Percentiles rank a stretch among this genome's conserved stretches.
phyloP scores from a whole-genome alignment of 805 yeast genomes.

The Komagataella pastoris region DNA sequence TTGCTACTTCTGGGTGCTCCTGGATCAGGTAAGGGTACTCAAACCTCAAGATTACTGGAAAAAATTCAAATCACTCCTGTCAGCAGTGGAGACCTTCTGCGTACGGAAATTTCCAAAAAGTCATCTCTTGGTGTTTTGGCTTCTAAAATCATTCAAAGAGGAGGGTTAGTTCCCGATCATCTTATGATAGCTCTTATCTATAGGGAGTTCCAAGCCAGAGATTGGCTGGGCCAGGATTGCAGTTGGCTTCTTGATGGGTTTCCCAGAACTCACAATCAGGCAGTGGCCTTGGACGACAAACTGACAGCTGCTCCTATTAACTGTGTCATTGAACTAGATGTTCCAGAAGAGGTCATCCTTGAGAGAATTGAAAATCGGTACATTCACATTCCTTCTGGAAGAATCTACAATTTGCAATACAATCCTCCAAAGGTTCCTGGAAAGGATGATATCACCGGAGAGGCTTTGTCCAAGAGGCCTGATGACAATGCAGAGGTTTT shows the following conservation, averaged over 20 bases:
- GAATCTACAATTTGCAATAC: constrained; percentile 76
- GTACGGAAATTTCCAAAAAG: constrained; percentile 46
- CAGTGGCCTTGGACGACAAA: constrained; percentile 36
- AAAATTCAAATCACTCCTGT: constrained; percentile 45
- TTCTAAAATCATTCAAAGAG: constrained; percentile 38
- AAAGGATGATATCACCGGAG: constrained; percentile 82
- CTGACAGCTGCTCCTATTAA: constrained; percentile 38
- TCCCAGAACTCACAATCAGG: constrained; percentile 74
- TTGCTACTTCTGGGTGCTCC: constrained; percentile 83
- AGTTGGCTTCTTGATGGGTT: constrained; percentile 86
- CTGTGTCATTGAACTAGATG: constrained; percentile 75
- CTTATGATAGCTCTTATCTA: constrained; percentile 49
- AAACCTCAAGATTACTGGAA: constrained; percentile 51
- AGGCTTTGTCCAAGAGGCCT: constrained; percentile 61
- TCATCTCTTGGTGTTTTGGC: constrained; percentile 48
- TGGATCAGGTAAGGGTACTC: constrained; percentile 92
- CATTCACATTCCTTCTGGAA: constrained; percentile 75
- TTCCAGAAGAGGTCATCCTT: constrained; percentile 73
- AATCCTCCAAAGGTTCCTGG: constrained; percentile 82
- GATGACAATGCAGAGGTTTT: constrained; percentile 77
- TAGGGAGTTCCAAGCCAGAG: constrained; percentile 25
- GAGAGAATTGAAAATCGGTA: constrained; percentile 76
- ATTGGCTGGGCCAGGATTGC: constrained; percentile 29
- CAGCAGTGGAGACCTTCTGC: constrained; percentile 75
- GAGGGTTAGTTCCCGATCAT: constrained; percentile 63